A percentile compares a stretch with the other conserved stretches of the same genome.
Conservation (phyloP, 2,329 filamentous ascomycete species). For the Aspergillus versicolor region DNA sequence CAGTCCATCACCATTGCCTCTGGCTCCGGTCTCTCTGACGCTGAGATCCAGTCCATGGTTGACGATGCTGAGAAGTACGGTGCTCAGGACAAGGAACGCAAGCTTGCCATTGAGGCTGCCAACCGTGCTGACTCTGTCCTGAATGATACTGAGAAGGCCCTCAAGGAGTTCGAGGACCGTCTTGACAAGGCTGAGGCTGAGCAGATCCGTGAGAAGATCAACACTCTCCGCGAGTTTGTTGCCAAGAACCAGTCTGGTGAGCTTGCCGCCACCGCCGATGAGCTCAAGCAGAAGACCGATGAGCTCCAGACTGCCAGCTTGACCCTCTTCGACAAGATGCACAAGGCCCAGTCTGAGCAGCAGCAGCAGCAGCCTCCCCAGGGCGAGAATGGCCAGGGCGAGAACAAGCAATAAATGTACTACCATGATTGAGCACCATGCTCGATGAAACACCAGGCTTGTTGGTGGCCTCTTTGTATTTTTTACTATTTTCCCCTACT, state of each 20-base stretch:
- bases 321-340: conserved; percentile 99
- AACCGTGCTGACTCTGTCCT: conserved; percentile 96
- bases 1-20: conserved; percentile 99
- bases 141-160: conserved; percentile 96
- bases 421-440: conserved; percentile 19
- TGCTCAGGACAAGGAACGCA: conserved; percentile 94
- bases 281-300: conserved; percentile 98
- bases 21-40: conserved; percentile 91
- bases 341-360: conserved; percentile 82
- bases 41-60: conserved; percentile 96
- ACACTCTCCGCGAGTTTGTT: conserved; percentile 80
- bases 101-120: conserved; percentile 89
- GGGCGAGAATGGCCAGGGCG: conserved; percentile 47
- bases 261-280: conserved; percentile 76
- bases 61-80: conserved; percentile 96
- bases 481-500: conserved; percentile 21
- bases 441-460: conserved; percentile 1
- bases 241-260: conserved; percentile 94
- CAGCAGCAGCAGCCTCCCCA: conserved; percentile 52
- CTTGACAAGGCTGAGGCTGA: conserved; percentile 96
- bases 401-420: conserved; percentile 66
- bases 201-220: conserved; percentile 90
- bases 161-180: conserved; percentile 94
- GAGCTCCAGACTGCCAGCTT: conserved; percentile 94
- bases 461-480: conserved; percentile 16